Evolutionary conservation across 176 grass and related monocot species (phyloP).

Genomic region (Juncus inflexus): DNA sequence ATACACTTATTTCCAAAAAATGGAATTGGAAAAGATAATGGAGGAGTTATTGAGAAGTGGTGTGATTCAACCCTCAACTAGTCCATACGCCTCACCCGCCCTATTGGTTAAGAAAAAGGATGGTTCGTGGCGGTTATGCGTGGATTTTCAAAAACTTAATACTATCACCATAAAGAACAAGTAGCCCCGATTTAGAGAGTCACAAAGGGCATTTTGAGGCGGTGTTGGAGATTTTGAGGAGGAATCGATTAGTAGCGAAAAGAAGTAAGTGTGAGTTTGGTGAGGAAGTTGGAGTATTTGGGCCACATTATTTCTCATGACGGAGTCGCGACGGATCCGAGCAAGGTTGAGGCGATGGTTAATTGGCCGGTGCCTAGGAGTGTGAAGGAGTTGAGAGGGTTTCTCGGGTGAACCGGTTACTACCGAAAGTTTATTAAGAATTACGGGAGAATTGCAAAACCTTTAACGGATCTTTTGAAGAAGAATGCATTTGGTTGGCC

Average conservation of each 20-base stretch:
- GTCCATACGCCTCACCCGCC: not conserved
- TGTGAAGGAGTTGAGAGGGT: not conserved
- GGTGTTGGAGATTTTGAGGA: not conserved
- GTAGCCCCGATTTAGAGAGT: not conserved
- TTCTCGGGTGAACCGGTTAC: not conserved
- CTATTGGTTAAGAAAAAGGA: conserved; percentile 21
- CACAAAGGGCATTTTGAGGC: not conserved
- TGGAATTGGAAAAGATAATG: not conserved
- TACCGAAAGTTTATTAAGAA: not conserved
- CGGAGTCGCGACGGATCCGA: not conserved
- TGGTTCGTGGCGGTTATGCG: not conserved
- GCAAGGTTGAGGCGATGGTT: not conserved
- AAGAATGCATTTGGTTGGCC: not conserved
- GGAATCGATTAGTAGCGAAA: not conserved
- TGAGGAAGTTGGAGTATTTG: not conserved
- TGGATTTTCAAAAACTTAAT: conserved; percentile 10
- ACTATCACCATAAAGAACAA: not conserved
- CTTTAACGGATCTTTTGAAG: not conserved
- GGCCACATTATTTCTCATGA: not conserved
- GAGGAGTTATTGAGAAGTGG: not conserved
- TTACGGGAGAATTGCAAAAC: not conserved
- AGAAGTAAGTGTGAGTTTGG: conserved; percentile 8
- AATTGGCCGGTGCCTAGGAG: not conserved
- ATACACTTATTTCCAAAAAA: conserved; percentile 7
- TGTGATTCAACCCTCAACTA: conserved; percentile 9